A percentile compares a stretch with the other conserved stretches of the same genome.
Evolutionary conservation across 345 rosid species (phyloP).

Genomic region (Euphorbia lathyris): DNA sequence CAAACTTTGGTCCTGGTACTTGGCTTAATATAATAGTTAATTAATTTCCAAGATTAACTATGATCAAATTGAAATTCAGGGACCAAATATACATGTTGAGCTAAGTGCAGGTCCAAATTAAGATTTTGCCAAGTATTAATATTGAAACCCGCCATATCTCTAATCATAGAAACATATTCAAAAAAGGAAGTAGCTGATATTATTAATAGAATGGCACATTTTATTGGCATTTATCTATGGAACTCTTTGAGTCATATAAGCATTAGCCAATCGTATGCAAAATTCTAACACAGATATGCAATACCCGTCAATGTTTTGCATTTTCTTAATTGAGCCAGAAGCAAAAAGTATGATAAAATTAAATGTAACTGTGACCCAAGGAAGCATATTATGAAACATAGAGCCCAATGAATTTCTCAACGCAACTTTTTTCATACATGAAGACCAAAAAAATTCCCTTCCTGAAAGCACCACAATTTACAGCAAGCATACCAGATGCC

Average conservation of each 20-base stretch:
- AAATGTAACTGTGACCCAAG: not conserved
- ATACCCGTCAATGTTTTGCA: not conserved
- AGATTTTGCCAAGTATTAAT: not conserved
- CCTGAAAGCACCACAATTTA: too few relatives aligned
- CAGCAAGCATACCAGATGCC: slow-evolving; percentile 1
- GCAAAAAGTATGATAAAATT: too few relatives aligned
- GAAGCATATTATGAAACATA: not conserved
- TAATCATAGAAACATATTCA: not conserved
- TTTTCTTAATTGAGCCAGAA: not conserved
- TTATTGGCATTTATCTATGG: not conserved
- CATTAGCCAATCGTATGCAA: not conserved
- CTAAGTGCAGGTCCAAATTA: too few relatives aligned
- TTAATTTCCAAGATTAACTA: too few relatives aligned
- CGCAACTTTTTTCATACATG: not conserved
- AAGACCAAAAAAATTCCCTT: not conserved
- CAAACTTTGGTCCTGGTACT: too few relatives aligned
- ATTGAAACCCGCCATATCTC: not conserved
- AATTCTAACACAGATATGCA: not conserved
- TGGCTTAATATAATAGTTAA: too few relatives aligned
- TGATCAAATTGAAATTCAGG: too few relatives aligned
- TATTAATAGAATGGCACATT: not conserved
- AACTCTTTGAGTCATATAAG: not conserved
- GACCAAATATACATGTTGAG: too few relatives aligned
- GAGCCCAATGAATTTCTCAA: not conserved
- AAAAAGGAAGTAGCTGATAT: not conserved